phyloP scores from a whole-genome alignment of 805 yeast genomes.

The Saturnispora serradocipensis region DNA sequence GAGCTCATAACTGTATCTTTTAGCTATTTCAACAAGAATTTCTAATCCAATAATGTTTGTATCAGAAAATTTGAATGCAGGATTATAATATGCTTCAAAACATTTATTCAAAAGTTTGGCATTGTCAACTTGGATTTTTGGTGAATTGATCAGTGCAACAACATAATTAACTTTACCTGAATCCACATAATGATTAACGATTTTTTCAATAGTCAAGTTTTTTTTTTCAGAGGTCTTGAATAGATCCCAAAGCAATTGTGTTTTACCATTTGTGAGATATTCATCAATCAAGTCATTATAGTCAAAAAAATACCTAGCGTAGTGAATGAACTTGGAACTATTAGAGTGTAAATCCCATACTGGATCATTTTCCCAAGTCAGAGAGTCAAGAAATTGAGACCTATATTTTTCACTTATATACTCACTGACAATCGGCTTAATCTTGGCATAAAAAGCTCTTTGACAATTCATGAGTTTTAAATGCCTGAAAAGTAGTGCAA shows the following conservation, averaged over 20 bases:
- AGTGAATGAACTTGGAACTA: neutral
- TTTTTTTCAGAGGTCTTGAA: neutral
- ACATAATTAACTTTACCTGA: neutral
- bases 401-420: neutral
- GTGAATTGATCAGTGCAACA: neutral
- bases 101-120: neutral
- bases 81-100: neutral
- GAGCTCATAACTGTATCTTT: neutral
- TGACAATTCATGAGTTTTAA: neutral
- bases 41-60: slow-evolving; percentile 3
- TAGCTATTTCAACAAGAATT: neutral
- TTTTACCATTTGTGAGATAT: neutral
- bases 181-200: neutral
- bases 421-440: neutral
- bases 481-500: neutral
- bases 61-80: neutral
- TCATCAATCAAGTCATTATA: neutral
- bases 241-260: neutral
- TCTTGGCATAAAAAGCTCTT: neutral
- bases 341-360: neutral
- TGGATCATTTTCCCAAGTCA: neutral
- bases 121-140: neutral
- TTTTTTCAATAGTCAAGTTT: neutral
- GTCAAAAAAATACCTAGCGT: neutral
- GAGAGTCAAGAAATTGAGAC: neutral